These are phyloP conservation scores for Cryptococcus sp. DNA, from an alignment of 1,284 basidiomycete species.

Conservation along the genomic window DNA sequence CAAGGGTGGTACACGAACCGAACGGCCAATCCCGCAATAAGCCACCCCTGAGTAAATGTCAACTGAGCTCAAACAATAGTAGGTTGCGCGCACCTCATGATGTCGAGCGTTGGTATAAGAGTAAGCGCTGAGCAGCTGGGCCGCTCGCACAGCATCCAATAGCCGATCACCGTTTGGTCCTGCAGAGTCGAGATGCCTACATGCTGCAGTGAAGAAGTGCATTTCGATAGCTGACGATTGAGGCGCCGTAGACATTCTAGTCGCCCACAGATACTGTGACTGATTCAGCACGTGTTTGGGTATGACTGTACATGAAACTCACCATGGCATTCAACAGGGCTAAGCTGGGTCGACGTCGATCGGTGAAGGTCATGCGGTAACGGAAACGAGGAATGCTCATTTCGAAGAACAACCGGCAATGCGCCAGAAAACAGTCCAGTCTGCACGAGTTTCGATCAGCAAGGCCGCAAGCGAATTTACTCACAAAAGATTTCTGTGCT, in stretches of 20 bases:
- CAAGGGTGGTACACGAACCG: constrained; percentile 10
- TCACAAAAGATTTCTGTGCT: constrained; percentile 33
- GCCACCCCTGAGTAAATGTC: constrained; percentile 33
- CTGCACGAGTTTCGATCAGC: constrained; percentile 12
- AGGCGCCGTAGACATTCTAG: constrained; percentile 42
- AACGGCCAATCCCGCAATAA: constrained; percentile 38
- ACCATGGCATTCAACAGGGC: constrained; percentile 49
- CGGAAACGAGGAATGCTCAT: constrained; percentile 48
- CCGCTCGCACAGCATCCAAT: constrained; percentile 44
- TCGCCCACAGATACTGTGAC: constrained; percentile 48
- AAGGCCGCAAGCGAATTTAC: constrained; percentile 5
- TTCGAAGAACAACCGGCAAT: constrained; percentile 45
- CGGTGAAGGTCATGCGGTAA: constrained; percentile 44
- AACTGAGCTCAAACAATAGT: neutral
- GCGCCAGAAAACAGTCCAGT: constrained; percentile 44
- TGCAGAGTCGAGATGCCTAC: constrained; percentile 37
- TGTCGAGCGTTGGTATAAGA: constrained; percentile 44
- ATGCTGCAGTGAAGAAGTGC: constrained; percentile 41
- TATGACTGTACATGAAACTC: constrained; percentile 1
- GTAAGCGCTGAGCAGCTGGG: constrained; percentile 44
- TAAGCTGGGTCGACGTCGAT: constrained; percentile 40
- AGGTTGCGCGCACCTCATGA: constrained; percentile 33
- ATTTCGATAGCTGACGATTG: constrained; percentile 36
- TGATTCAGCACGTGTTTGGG: neutral
- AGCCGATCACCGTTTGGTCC: constrained; percentile 42